These are phyloP conservation scores for Candida odintsovae DNA, from an alignment of 805 yeast genomes.

Conservation along the genomic window DNA sequence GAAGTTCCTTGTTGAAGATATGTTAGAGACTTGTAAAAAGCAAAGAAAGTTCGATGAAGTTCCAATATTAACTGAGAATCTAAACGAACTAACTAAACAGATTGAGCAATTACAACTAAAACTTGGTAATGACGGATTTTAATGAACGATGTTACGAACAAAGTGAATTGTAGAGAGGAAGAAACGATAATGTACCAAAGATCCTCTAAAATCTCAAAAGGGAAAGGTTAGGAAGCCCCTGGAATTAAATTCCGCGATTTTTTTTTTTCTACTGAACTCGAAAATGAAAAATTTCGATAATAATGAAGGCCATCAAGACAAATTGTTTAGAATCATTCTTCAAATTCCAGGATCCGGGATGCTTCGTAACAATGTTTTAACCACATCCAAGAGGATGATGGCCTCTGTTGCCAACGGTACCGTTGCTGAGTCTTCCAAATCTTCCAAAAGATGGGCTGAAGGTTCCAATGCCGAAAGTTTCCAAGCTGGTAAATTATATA, in stretches of 20 bases:
- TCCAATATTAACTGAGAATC: conserved; percentile 49
- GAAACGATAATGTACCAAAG: too few species aligned
- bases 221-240: not conserved
- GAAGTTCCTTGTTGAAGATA: conserved; percentile 58
- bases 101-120: conserved; percentile 38
- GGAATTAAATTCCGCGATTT: not conserved
- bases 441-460: conserved; percentile 25
- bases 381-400: conserved; percentile 10
- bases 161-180: not conserved
- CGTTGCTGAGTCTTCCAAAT: not conserved
- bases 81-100: conserved; percentile 48
- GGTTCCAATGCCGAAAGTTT: conserved; percentile 22
- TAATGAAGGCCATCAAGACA: not conserved
- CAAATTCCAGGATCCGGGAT: not conserved
- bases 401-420: conserved; percentile 6
- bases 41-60: conserved; percentile 76
- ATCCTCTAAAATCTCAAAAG: too few species aligned
- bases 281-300: not conserved
- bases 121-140: conserved; percentile 53
- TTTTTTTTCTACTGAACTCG: not conserved
- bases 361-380: conserved; percentile 8
- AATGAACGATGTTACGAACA: conserved; percentile 4
- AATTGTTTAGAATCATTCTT: not conserved
- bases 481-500: conserved; percentile 16
- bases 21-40: conserved; percentile 56